Conservation (phyloP, 2,329 filamentous ascomycete genomes). For the Ceratocystis ficicola region DNA sequence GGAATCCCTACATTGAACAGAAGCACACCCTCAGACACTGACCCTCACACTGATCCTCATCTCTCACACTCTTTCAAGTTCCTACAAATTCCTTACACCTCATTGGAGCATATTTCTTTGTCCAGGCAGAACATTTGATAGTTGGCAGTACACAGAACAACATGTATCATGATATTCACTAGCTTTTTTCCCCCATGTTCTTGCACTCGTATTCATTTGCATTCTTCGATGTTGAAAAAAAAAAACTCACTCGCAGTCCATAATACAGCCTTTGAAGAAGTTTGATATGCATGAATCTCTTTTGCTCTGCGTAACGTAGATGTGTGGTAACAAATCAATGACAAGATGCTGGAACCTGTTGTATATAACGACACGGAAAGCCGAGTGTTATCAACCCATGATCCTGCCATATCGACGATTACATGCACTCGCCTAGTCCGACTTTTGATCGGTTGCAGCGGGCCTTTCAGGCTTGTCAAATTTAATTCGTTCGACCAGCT, state of each 20-base stretch:
- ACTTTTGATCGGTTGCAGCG: neutral
- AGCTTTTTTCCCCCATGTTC: slow-evolving; percentile 2
- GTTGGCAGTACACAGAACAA: slow-evolving; percentile 19
- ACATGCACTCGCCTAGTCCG: neutral
- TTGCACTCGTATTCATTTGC: slow-evolving; percentile 9
- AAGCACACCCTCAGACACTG: neutral
- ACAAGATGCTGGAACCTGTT: neutral
- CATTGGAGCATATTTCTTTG: slow-evolving; percentile 9
- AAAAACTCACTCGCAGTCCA: neutral
- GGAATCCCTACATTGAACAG: neutral
- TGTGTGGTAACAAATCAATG: neutral
- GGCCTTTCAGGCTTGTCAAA: neutral
- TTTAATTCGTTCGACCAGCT: slow-evolving; percentile 27
- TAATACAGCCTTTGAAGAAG: slow-evolving; percentile 7
- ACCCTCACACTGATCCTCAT: neutral
- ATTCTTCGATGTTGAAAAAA: slow-evolving; percentile 3
- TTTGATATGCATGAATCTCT: neutral
- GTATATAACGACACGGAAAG: neutral
- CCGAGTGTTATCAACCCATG: too few species aligned
- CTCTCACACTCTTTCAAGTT: neutral
- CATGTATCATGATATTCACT: slow-evolving; percentile 15
- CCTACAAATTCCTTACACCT: slow-evolving; percentile 1
- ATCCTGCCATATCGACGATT: neutral
- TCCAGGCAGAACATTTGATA: slow-evolving; percentile 13
- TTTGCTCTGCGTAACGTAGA: neutral